Evolutionary conservation across 345 rosid genomes (phyloP).

Genomic region (Ailanthus altissimus): DNA sequence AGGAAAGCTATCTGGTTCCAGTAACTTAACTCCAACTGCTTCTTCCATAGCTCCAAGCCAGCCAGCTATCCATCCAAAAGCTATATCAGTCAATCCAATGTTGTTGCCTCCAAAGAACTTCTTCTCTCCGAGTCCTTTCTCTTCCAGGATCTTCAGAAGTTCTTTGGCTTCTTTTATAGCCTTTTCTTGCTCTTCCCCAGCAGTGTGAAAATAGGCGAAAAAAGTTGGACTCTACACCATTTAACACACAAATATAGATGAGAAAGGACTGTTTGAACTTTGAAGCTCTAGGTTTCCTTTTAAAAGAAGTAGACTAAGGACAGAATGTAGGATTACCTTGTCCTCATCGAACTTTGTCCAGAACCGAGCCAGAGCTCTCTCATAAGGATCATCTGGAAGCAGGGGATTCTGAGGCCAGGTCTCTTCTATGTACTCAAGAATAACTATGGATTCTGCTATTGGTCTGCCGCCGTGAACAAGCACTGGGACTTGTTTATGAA

Average conservation of each 20-base stretch:
- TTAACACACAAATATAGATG: background rate
- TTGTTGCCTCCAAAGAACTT: slow-evolving; percentile 34
- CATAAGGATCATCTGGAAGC: slow-evolving; percentile 30
- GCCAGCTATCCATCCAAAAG: slow-evolving; percentile 37
- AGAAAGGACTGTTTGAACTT: background rate
- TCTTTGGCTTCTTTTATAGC: slow-evolving; percentile 29
- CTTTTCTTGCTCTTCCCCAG: slow-evolving; percentile 36
- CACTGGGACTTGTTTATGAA: slow-evolving; percentile 46
- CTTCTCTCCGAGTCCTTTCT: slow-evolving; percentile 25
- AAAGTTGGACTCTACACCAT: slow-evolving; percentile 22
- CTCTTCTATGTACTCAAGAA: slow-evolving; percentile 38
- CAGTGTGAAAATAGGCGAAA: slow-evolving; percentile 22
- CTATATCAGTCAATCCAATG: slow-evolving; percentile 28
- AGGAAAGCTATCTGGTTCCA: slow-evolving; percentile 32
- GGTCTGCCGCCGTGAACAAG: slow-evolving; percentile 37
- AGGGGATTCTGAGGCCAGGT: slow-evolving; percentile 29
- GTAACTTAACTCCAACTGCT: slow-evolving; percentile 28
- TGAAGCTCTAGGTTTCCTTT: background rate
- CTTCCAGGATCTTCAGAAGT: slow-evolving; percentile 23
- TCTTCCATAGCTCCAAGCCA: slow-evolving; percentile 33
- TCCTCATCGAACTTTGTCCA: slow-evolving; percentile 38
- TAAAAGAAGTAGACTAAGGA: slow-evolving; percentile 1
- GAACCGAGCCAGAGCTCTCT: slow-evolving; percentile 31
- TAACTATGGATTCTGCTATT: slow-evolving; percentile 33
- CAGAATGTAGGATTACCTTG: slow-evolving; percentile 20